Base-by-base conservation (phyloP, 2,329 filamentous ascomycete genomes). In the Cercospora zeae-maydis region DNA sequence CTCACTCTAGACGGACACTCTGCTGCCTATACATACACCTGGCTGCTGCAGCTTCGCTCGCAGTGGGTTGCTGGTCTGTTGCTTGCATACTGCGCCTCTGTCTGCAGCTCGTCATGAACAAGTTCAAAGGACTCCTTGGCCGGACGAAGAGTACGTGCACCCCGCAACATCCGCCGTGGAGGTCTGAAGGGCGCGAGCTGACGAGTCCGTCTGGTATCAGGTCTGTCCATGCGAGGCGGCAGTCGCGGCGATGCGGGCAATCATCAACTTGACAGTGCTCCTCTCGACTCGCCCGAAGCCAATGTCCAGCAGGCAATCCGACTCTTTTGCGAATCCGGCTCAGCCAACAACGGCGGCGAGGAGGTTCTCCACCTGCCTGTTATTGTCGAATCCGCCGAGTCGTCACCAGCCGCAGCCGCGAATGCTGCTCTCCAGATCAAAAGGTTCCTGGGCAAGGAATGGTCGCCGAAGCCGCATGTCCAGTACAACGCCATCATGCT, bases 401-500 rank as follows among this genome's bases (percentile, higher is more conserved):
- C 93, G 30, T 96, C 91, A 52, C 93, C 95, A 8, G 81, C 82
- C 52, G 95, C 95, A 5, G 93, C 93, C 24, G 86, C 88, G 67
- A 90, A 93, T 71, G 91, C 91, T 70, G 92, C 92, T 55, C 81
- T 85, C 68, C 82, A 89, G 68, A 91, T 98, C 73, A 89, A 91
- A 74, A 93, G 91, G 76, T 93, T 88, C 75, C 81, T 99, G 63
- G 83, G 86, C 70, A 89, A 93, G 51, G 87, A 91, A 77, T 82
- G 78, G 67, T 74, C 74, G 34, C 49, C 61, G n/a, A 78, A 81
- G 49, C 86, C 91, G 9, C 87, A 90, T 71, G 87, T 88, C 69
- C 93, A 98, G 77, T 98, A 97, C 83, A 97, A 98, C 79, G 89
- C 92, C 66, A 87, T 98, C 72, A 98, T 98, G 95, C 84, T 99